These are phyloP conservation scores for Aureobasidium leucospermi DNA, from an alignment of 2,329 filamentous ascomycete species.

Conservation along the genomic window DNA sequence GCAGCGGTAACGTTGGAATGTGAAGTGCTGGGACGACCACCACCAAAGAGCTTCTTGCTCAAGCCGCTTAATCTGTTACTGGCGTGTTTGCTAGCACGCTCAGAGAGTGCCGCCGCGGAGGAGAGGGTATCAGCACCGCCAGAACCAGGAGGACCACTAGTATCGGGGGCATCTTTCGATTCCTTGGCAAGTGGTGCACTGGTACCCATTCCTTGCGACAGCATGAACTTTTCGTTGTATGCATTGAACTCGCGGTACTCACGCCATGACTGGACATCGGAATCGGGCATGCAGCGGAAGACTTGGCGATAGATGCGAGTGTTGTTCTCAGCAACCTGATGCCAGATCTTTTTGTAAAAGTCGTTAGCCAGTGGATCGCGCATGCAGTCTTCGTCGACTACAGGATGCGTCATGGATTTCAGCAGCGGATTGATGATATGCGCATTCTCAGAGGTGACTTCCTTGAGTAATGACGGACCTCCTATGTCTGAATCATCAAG, in stretches of 20 bases:
- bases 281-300: constrained; percentile 96
- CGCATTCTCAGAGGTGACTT: constrained; percentile 44
- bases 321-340: constrained; percentile 81
- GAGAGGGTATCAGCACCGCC: constrained; percentile 22
- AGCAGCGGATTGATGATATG: constrained; percentile 41
- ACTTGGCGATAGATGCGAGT: constrained; percentile 89
- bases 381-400: constrained; percentile 88
- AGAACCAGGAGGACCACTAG: constrained; percentile 42
- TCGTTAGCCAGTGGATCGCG: constrained; percentile 72
- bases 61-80: constrained; percentile 10
- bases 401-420: constrained; percentile 63
- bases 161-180: constrained; percentile 40
- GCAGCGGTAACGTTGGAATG: background rate
- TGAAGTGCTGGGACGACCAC: constrained; percentile 1
- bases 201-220: constrained; percentile 50
- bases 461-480: constrained; percentile 57
- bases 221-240: constrained; percentile 71
- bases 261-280: constrained; percentile 84
- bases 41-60: background rate
- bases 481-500: constrained; percentile 77
- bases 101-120: constrained; percentile 5
- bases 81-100: constrained; percentile 4
- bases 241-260: constrained; percentile 79
- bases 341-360: constrained; percentile 88
- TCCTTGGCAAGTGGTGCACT: constrained; percentile 41